Conservation (phyloP, 257 asterid genomes). For the Phtheirospermum japonicum region DNA sequence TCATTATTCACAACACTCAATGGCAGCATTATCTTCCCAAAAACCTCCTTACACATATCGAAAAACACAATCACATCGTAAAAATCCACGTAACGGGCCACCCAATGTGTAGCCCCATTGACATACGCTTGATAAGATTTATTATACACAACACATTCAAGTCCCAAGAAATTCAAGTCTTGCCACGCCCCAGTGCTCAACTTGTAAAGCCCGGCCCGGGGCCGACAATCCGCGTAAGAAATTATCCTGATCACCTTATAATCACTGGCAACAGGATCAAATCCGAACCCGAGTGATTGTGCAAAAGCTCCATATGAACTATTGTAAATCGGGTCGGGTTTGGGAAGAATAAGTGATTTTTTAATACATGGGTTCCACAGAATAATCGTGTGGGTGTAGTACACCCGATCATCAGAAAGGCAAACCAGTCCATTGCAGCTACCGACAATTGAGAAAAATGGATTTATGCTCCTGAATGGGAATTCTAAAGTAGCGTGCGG, state of each 20-base stretch:
- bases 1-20: conserved; percentile 14
- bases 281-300: conserved; percentile 49
- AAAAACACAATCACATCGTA: conserved; percentile 35
- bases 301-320: conserved; percentile 32
- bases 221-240: conserved; percentile 25
- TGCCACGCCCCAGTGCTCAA: conserved; percentile 43
- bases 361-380: conserved; percentile 48
- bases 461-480: conserved; percentile 39
- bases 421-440: conserved; percentile 49
- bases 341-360: conserved; percentile 38
- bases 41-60: conserved; percentile 40
- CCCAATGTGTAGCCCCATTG: conserved; percentile 41
- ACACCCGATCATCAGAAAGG: conserved; percentile 45
- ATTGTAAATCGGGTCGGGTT: conserved; percentile 35
- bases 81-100: conserved; percentile 24
- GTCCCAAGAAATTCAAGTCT: conserved; percentile 32
- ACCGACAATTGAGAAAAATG: conserved; percentile 46
- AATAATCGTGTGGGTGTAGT: conserved; percentile 32
- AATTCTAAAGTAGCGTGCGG: conserved; percentile 16
- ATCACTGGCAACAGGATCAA: conserved; percentile 33
- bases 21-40: conserved; percentile 35
- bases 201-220: conserved; percentile 43
- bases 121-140: conserved; percentile 26
- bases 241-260: conserved; percentile 44
- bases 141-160: conserved; percentile 26